phyloP scores from a whole-genome alignment of 257 asterid genomes.

The Solanum sejunctum region DNA sequence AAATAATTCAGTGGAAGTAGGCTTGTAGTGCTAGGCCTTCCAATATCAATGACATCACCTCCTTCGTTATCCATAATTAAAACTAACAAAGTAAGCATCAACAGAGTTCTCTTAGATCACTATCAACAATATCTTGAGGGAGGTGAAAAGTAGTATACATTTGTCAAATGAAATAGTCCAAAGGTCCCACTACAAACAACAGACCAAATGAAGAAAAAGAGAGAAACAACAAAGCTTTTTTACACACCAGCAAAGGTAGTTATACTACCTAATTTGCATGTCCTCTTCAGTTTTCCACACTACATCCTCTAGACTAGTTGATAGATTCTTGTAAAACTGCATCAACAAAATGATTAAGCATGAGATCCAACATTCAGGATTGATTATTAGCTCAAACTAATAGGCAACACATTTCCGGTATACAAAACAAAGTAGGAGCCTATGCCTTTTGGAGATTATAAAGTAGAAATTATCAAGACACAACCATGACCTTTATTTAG shows the following conservation, averaged over 20 bases:
- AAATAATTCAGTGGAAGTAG: too few species aligned
- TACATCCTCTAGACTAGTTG: slow-evolving; percentile 63
- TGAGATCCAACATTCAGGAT: neutral
- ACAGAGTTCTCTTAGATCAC: too few species aligned
- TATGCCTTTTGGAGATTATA: neutral
- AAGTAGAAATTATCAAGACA: neutral
- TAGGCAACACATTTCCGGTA: neutral
- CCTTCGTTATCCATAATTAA: too few species aligned
- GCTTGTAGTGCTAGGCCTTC: too few species aligned
- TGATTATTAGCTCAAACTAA: neutral
- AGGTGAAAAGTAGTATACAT: neutral
- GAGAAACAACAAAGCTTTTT: slow-evolving; percentile 5
- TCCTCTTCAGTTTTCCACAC: slow-evolving; percentile 94
- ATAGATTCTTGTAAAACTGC: slow-evolving; percentile 81
- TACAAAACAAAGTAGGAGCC: neutral
- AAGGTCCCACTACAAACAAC: slow-evolving; percentile 23
- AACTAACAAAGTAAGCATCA: too few species aligned
- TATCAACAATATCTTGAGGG: neutral
- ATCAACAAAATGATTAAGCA: neutral
- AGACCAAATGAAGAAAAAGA: slow-evolving; percentile 15
- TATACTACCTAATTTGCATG: slow-evolving; percentile 47
- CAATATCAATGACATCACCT: too few species aligned
- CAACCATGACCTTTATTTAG: neutral
- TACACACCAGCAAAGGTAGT: neutral
- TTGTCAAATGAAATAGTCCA: neutral